Conservation (phyloP, 1,284 basidiomycete genomes). For the Pascua sp. region DNA sequence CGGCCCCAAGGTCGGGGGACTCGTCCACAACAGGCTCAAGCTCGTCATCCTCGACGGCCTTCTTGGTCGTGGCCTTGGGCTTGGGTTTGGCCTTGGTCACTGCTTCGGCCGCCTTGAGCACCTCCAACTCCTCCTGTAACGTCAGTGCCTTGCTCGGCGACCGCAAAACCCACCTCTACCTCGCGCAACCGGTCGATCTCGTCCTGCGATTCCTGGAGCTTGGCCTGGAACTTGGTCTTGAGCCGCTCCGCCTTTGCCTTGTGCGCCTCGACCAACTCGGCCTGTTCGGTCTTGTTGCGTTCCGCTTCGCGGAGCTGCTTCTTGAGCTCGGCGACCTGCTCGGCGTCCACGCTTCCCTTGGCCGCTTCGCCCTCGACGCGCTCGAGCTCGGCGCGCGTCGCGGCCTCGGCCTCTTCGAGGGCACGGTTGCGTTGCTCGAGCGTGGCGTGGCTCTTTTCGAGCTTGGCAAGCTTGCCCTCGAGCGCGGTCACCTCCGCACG, state of each 20-base stretch:
- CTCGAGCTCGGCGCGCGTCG: conserved; percentile 30
- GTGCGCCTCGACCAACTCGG: conserved; percentile 27
- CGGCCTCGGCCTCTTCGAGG: conserved; percentile 32
- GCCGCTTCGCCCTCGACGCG: conserved; percentile 11
- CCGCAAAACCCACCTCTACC: conserved; percentile 26
- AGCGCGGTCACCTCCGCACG: conserved; percentile 19
- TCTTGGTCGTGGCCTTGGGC: background rate
- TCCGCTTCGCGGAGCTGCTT: conserved; percentile 28
- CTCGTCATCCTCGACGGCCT: background rate
- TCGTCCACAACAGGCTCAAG: background rate
- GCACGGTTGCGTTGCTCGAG: conserved; percentile 12
- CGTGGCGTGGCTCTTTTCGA: conserved; percentile 24
- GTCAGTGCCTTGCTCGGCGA: background rate
- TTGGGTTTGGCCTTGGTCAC: conserved; percentile 11
- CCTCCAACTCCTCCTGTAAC: conserved; percentile 28
- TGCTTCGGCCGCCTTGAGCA: conserved; percentile 17
- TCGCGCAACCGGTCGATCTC: conserved; percentile 26
- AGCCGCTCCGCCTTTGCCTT: conserved; percentile 34
- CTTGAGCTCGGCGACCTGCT: conserved; percentile 29
- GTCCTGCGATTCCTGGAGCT: conserved; percentile 25
- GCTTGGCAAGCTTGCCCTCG: conserved; percentile 19
- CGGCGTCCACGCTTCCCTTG: background rate
- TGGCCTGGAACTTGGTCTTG: conserved; percentile 24
- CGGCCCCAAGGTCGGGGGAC: background rate
- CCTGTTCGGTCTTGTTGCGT: conserved; percentile 23